These are phyloP conservation scores for Golubevia sp. DNA, from an alignment of 1,284 basidiomycete species.

Conservation along the genomic window DNA sequence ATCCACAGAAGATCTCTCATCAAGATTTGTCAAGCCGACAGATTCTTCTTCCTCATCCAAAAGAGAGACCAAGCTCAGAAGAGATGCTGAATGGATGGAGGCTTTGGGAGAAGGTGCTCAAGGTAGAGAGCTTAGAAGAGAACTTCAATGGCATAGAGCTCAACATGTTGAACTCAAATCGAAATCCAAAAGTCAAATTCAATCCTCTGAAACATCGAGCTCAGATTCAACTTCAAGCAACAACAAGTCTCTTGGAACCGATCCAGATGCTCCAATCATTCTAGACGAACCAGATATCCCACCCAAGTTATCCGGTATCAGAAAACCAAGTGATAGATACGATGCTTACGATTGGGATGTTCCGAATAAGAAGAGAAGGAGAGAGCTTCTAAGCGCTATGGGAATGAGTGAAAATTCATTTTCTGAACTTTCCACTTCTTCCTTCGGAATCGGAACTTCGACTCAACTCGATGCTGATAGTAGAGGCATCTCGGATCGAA, in stretches of 20 bases:
- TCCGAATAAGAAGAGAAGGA: neutral
- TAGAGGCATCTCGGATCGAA: neutral
- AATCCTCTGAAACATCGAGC: neutral
- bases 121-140: constrained; percentile 13
- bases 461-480: neutral
- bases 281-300: neutral
- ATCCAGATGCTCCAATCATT: constrained; percentile 12
- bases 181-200: neutral
- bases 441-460: neutral
- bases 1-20: constrained; percentile 4
- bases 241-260: too few species aligned
- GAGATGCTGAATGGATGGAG: constrained; percentile 14
- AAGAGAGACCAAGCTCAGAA: constrained; percentile 6
- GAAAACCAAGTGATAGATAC: neutral
- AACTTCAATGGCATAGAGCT: constrained; percentile 14
- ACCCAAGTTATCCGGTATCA: neutral
- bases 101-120: constrained; percentile 3
- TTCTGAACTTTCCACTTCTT: neutral
- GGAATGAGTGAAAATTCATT: neutral
- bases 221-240: neutral
- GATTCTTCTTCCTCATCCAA: neutral
- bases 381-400: neutral
- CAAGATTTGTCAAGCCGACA: too few species aligned
- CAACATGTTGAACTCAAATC: constrained; percentile 6
- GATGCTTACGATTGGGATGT: neutral